phyloP scores from a whole-genome alignment of 1,284 basidiomycete species.

The Ustilago shanxiensis region DNA sequence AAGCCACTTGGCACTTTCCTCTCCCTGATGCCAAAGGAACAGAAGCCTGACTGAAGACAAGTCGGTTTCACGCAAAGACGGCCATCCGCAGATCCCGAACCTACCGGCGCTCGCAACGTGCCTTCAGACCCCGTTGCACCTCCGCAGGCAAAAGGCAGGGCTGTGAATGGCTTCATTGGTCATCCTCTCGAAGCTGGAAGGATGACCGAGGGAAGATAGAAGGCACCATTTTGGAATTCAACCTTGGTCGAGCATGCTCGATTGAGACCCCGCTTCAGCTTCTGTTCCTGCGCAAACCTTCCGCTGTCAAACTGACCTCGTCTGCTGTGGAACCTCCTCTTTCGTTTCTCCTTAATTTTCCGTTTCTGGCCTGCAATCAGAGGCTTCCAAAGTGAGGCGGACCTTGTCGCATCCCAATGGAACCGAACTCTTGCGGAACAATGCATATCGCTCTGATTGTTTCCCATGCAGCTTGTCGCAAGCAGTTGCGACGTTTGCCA shows the following conservation, averaged over 20 bases:
- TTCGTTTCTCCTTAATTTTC: not conserved
- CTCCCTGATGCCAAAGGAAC: not conserved
- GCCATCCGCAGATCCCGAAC: slow-evolving; percentile 25
- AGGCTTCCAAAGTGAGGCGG: slow-evolving; percentile 1
- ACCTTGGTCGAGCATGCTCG: not conserved
- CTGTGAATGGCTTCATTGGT: not conserved
- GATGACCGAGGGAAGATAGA: not conserved
- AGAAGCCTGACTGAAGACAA: too few relatives aligned
- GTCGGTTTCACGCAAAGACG: slow-evolving; percentile 4
- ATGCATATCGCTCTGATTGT: not conserved
- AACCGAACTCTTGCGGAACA: not conserved
- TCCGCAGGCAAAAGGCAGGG: not conserved
- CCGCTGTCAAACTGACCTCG: not conserved
- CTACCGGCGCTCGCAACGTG: slow-evolving; percentile 26
- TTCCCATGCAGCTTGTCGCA: not conserved
- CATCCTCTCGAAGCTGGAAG: not conserved
- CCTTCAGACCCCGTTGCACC: not conserved
- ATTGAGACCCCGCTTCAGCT: not conserved
- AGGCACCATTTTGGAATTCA: slow-evolving; percentile 8
- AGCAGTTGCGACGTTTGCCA: not conserved
- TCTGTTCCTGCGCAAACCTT: slow-evolving; percentile 1
- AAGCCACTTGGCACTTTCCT: not conserved
- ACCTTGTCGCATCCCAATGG: not conserved
- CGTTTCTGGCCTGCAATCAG: too few relatives aligned
- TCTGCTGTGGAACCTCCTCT: not conserved